Conservation (phyloP, 2,329 filamentous ascomycete species). For the Arachnopeziza araneosa region DNA sequence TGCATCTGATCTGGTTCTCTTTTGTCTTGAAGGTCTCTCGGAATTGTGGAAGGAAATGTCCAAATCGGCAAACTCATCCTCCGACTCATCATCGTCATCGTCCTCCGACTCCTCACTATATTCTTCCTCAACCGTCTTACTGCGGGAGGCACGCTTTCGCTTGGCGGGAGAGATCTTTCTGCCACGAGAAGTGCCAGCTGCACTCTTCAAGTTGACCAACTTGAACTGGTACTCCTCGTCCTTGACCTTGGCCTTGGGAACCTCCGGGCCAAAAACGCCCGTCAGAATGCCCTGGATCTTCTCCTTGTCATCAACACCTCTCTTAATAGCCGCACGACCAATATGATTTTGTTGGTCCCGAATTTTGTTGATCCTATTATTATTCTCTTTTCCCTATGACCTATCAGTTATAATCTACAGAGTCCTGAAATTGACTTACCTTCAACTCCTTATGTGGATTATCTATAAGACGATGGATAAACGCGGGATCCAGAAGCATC, state of each 20-base stretch:
- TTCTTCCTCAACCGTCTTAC: background rate
- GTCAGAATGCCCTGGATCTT: background rate
- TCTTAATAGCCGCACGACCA: conserved; percentile 15
- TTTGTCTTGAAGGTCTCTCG: background rate
- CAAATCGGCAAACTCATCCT: background rate
- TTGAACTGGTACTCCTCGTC: background rate
- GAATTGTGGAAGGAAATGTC: background rate
- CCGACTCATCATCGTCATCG: background rate
- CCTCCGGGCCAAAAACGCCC: background rate
- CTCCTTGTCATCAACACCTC: conserved; percentile 1
- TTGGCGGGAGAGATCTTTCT: background rate
- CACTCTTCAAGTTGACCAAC: background rate
- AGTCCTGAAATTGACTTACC: conserved; percentile 12
- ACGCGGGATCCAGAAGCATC: conserved; percentile 20
- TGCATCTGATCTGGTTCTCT: background rate
- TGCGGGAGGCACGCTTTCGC: background rate
- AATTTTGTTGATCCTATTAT: conserved; percentile 24
- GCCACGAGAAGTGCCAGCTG: background rate
- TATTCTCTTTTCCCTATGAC: conserved; percentile 21
- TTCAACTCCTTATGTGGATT: conserved; percentile 16
- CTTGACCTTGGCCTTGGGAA: background rate
- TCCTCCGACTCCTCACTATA: background rate
- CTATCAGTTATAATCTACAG: background rate
- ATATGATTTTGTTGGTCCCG: conserved; percentile 23
- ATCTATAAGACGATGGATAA: conserved; percentile 19